Evolutionary conservation across 208 protist species (phyloP), one percentile per base, ranked within the genome.

Genomic region (Acanthamoeba royreba): DNA sequence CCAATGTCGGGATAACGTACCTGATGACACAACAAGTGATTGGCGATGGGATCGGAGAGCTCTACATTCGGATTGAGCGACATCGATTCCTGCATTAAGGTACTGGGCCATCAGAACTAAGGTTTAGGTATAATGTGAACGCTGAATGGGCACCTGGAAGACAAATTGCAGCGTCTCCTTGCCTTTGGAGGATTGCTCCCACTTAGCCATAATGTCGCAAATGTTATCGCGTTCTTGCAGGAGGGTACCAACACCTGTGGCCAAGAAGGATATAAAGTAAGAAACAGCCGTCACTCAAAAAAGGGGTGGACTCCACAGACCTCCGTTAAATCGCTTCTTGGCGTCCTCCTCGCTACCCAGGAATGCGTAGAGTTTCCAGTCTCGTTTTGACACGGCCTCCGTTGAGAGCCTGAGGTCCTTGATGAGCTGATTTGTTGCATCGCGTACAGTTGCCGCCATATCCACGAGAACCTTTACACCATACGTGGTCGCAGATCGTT

Each of bases 201-300:
- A 46, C 74, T 85, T 85, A 45, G 74, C 74, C 43, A 85, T 47
- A 45, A 85, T 31, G 43, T 85, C 74, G 74, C 74, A 85, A 28
- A 85, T 85, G n/a, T 19, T 85, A 28, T 85, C 74, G 17, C 43
- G 38, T 45, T 85, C 74, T 45, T 25, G 19, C 74, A 85, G 43
- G 43, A 85, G 11, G 22, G 7, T 53, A 19, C 74, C 74, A 0
- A 53, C 25, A 4, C 43, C 69, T 58, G 49, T 22, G 0, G 55
- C n/a, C 19, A 55, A 55, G 9, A 25, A 55, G 19, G 49, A 55
- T 25, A 55, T 55, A 55, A 55, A 55, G 9, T 55, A 55, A 55
- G 19, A 55, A 19, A 55, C 25, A 8, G 25, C 2, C 11, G 4
- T 0, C 0, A 42, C 1, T 33, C 1, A n/a, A 81, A 47, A 45